These are phyloP conservation scores for Fusarium continuum DNA, from an alignment of 2,329 filamentous ascomycete genomes.

Conservation along the genomic window DNA sequence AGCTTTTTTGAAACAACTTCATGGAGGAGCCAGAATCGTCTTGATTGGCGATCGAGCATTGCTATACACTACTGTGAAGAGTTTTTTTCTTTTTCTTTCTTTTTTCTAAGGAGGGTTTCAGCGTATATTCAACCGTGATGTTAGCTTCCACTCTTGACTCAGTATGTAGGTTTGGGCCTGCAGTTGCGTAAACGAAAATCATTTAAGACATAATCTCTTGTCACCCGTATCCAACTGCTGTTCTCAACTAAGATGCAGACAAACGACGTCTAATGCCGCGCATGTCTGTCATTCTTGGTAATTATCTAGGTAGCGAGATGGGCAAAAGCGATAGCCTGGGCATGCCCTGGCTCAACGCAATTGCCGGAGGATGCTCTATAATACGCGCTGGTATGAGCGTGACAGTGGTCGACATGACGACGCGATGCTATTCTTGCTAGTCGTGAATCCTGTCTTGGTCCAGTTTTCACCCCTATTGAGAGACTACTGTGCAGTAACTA, in stretches of 20 bases:
- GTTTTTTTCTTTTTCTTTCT: no score
- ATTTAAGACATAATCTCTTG: slow-evolving; percentile 3
- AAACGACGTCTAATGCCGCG: slow-evolving; percentile 10
- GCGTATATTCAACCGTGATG: not conserved
- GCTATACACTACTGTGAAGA: no score
- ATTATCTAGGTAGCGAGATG: slow-evolving; percentile 14
- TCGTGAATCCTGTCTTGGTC: slow-evolving; percentile 14
- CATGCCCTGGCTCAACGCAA: slow-evolving; percentile 4
- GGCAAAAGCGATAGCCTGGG: slow-evolving; percentile 2
- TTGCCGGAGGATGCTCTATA: not conserved
- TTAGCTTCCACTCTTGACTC: not conserved
- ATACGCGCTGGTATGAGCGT: slow-evolving; percentile 8
- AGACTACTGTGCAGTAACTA: no score
- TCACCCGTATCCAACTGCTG: not conserved
- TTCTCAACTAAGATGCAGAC: not conserved
- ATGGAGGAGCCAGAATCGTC: not conserved
- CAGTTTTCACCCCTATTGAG: slow-evolving; percentile 15
- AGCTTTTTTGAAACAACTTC: slow-evolving; percentile 11
- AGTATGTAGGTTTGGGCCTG: not conserved
- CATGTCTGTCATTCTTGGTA: slow-evolving; percentile 1
- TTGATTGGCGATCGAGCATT: slow-evolving; percentile 13
- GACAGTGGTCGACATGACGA: slow-evolving; percentile 22
- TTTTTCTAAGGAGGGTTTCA: not conserved
- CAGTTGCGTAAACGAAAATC: not conserved
- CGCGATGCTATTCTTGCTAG: slow-evolving; percentile 19